These are phyloP conservation scores for Dimocarpus longan DNA, from an alignment of 345 rosid species.

Conservation along the genomic window DNA sequence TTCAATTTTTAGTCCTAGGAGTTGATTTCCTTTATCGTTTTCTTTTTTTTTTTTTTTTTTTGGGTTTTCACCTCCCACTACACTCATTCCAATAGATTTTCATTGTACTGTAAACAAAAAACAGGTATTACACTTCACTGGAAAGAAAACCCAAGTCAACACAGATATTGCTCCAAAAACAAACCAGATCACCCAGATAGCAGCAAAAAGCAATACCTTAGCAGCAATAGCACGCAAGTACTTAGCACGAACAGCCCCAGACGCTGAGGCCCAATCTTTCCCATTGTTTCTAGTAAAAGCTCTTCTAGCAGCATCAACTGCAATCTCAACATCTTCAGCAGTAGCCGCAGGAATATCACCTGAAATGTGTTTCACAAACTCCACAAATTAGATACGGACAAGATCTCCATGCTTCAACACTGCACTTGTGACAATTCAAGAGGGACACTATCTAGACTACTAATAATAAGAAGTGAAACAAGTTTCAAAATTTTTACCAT, in stretches of 20 bases:
- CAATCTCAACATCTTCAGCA: slow-evolving; percentile 87
- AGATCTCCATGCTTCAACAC: background rate
- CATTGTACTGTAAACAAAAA: background rate
- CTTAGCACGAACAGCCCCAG: slow-evolving; percentile 88
- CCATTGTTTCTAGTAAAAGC: slow-evolving; percentile 82
- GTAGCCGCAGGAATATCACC: slow-evolving; percentile 97
- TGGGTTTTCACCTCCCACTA: background rate
- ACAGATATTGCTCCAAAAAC: background rate
- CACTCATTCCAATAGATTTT: background rate
- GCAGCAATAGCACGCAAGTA: slow-evolving; percentile 95
- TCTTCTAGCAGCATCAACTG: slow-evolving; percentile 80
- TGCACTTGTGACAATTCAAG: no score
- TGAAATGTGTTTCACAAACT: slow-evolving; percentile 27
- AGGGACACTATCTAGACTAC: no score
- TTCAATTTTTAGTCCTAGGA: background rate
- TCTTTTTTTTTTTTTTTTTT: no score
- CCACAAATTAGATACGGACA: no score
- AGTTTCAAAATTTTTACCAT: no score
- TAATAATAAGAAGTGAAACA: no score
- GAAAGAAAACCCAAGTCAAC: background rate
- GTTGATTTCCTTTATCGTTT: background rate
- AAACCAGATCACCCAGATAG: background rate
- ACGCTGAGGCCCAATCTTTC: slow-evolving; percentile 71
- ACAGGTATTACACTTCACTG: background rate
- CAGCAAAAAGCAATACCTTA: slow-evolving; percentile 48